Evolutionary conservation across 2,329 filamentous ascomycete species (phyloP), one percentile per base, ranked within the genome.

Genomic region (Calonectria pteridis): DNA sequence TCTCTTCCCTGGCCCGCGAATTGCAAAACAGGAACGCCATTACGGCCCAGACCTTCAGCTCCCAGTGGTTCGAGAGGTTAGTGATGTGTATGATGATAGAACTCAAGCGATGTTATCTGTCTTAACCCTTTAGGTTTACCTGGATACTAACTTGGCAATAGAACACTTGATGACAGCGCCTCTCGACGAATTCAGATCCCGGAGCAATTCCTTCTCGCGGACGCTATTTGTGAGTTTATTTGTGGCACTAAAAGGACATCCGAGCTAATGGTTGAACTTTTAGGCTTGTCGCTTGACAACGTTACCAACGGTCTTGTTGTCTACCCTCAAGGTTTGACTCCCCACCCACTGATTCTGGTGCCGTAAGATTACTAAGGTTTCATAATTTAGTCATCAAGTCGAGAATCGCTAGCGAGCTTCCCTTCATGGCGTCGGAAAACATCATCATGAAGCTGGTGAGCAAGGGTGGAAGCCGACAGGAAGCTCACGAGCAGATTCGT

Each of bases 401-500:
- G 4, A 35, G 53, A 26, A 13, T 58, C 31, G 20, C 18, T 13
- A 35, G 18, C 31, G 73, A 78, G 33, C 50, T 78, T 0, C 77
- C 77, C 0, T 75, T 77, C 37, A 78, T 78, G 69, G 75, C 73
- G 18, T 73, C 77, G 0, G 77, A 78, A 40, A 77, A 68, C 55
- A 75, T 78, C 63, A 78, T 78, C 53, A 78, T 78, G 76, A 68
- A 64, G 11, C 53, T 78, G 5, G 64, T 72, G 11, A 73, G 69
- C 13, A 75, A 75, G 73, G 77, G 77, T 0, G 73, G 63, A 0
- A 75, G 68, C 26, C 71, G 77, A 35, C 77, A 78, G 37, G 77
- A 78, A 51, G 75, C 76, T 2, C 77, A 78, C 28, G 77, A 78
- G 55, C 62, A 78, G 68, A 77, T 78, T 26, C 77, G 74, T 0